Base-by-base conservation (phyloP, 768 basidiomycete species). In the Tremella fuciformis region DNA sequence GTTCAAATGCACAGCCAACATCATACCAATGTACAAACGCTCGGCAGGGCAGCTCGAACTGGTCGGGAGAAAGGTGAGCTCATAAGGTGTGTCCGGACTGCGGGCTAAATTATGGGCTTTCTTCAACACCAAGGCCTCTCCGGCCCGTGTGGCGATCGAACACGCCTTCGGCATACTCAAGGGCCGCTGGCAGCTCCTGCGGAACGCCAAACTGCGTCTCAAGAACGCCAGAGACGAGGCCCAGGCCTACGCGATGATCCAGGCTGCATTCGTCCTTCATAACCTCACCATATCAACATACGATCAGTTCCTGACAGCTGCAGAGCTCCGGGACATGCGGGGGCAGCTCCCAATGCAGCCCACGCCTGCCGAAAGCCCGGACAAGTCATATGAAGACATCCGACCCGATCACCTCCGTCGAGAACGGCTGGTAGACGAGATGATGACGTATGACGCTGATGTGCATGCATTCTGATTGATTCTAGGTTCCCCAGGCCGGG, bases 91-190 rank as follows among this genome's bases (percentile, higher is more conserved):
- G 7, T 4, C 16, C 42, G 15, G 21, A 22, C 49, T 50, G 19
- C 16, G 8, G 21, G 26, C 49, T 50, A 9, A 50, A 6, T 3
- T 3, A 9, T n/a, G 22, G 49, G 7, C 25, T 16, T 50, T 18
- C 18, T 50, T 50, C 49, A 50, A 50, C 26, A 29, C 16, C 21
- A 50, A 50, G 19, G 19, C 16, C 25, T 21, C 49, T 8, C 15
- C 21, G 16, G 49, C 49, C 26, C 49, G 49, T 22, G 49, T 7
- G 8, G 25, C 3, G 4, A 29, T 50, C 25, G 49, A 50, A 29
- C 49, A 50, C 22, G 49, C 49, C 22, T 50, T 50, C 25, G 49
- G 49, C 16, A 50, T 50, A 7, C 26, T 50, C 6, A 50, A 50
- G 25, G 49, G 49, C 26, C 49, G 49, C 16, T 50, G 49, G 25